phyloP scores from a whole-genome alignment of 257 asterid species.

The Solanum ahanhuiri region DNA sequence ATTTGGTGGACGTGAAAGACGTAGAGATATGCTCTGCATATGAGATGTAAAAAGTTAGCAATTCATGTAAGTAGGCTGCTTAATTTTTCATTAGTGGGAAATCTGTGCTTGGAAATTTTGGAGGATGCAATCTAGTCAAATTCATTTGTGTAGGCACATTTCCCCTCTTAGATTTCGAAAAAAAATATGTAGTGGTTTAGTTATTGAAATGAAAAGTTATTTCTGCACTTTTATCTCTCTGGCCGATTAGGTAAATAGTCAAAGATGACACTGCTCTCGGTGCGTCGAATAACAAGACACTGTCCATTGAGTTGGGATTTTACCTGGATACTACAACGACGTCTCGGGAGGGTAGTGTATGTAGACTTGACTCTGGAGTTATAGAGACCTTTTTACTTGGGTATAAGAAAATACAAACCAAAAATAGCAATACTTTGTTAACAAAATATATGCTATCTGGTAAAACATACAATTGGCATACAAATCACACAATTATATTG shows the following conservation, averaged over 20 bases:
- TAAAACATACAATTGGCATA: neutral
- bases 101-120: conserved; percentile 17
- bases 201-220: neutral
- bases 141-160: conserved; percentile 12
- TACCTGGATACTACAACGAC: neutral
- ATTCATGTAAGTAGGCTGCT: conserved; percentile 1
- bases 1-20: neutral
- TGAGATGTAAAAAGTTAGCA: neutral
- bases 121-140: neutral
- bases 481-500: neutral
- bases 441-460: neutral
- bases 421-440: neutral
- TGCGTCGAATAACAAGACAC: neutral
- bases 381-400: neutral
- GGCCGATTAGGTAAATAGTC: neutral
- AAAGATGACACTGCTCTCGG: neutral
- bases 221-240: neutral
- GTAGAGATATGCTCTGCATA: neutral
- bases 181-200: neutral
- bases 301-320: neutral
- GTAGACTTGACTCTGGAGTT: neutral
- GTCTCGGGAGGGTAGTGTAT: neutral
- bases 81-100: conserved; percentile 8
- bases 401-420: neutral
- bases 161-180: neutral